Evolutionary conservation across 2,329 filamentous ascomycete genomes (phyloP), one percentile per base, ranked within the genome.

Genomic region (Periconia digitata): DNA sequence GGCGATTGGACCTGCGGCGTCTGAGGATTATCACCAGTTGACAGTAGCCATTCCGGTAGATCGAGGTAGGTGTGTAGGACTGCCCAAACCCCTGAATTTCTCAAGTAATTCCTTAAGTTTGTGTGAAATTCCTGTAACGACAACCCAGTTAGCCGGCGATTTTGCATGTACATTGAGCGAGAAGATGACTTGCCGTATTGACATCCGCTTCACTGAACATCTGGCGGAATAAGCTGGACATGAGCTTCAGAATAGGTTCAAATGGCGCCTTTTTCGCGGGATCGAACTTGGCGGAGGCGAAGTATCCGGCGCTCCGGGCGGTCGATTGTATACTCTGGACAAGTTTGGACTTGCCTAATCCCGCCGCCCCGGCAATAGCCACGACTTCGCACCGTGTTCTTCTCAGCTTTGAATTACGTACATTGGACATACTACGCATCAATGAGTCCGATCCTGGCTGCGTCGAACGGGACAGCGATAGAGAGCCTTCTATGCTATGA

Each of bases 171-270:
- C 18, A 38, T 21, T 13, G 6, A 38, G 16, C 18, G 13, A 17
- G n/a, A 21, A 6, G 35, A 17, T 16, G 17, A 44, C 41, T 20
- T 44, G 37, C 41, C 1, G 82, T 83, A 8, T 72, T 76, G 15
- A 86, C 79, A 63, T 86, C 82, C 29, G 79, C 78, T 60, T 86
- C 83, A 1, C 82, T 84, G 58, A 85, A 86, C 6, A 85, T 84
- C 53, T 86, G 83, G 21, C 83, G 77, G 47, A 86, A 80, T 16
- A 85, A 69, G 32, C 80, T 83, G 6, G 79, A 80, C 70, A 86
- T 75, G n/a, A 84, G 72, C 51, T 77, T 79, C 16, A 85, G 72
- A 32, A 85, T 76, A 0, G 83, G 81, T 46, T 85, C 83, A 53
- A 84, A 86, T 0, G 83, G 83, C 5, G 81, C 76, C 45, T 77